These are phyloP conservation scores for Trametes elegans DNA, from an alignment of 768 basidiomycete species.

Conservation along the genomic window DNA sequence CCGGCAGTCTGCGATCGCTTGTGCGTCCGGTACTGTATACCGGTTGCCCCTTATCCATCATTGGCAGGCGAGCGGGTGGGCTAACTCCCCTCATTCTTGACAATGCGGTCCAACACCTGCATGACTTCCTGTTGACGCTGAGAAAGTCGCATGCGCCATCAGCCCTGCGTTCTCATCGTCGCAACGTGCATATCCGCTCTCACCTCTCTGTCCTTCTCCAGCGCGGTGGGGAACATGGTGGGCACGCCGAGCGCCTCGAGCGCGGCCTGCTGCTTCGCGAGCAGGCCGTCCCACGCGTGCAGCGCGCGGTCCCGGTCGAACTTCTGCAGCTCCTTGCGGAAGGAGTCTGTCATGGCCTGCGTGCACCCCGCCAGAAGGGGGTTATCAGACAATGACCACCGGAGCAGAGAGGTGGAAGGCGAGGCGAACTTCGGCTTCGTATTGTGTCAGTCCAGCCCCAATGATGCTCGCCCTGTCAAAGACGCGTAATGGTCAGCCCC, in stretches of 20 bases:
- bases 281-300: constrained; percentile 75
- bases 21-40: background rate
- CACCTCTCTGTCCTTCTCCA: constrained; percentile 56
- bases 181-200: constrained; percentile 17
- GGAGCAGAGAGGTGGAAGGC: constrained; percentile 7
- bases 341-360: constrained; percentile 65
- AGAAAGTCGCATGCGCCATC: background rate
- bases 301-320: constrained; percentile 72
- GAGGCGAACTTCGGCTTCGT: constrained; percentile 59
- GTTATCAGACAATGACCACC: constrained; percentile 11
- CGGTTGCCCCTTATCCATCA: constrained; percentile 10
- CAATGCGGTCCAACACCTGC: constrained; percentile 60
- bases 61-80: background rate
- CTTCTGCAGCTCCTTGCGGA: constrained; percentile 59
- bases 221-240: constrained; percentile 61
- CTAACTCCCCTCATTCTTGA: constrained; percentile 25
- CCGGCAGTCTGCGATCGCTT: no score
- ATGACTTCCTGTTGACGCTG: constrained; percentile 73
- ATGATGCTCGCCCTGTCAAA: constrained; percentile 62
- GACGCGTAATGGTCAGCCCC: background rate
- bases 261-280: constrained; percentile 64
- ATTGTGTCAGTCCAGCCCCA: constrained; percentile 61
- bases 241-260: constrained; percentile 65
- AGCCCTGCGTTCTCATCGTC: no score
- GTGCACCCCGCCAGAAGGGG: background rate